Percentiles rank a stretch among this genome's conserved stretches.
phyloP scores from a whole-genome alignment of 2,329 filamentous ascomycete genomes.

The Alternaria alternata region DNA sequence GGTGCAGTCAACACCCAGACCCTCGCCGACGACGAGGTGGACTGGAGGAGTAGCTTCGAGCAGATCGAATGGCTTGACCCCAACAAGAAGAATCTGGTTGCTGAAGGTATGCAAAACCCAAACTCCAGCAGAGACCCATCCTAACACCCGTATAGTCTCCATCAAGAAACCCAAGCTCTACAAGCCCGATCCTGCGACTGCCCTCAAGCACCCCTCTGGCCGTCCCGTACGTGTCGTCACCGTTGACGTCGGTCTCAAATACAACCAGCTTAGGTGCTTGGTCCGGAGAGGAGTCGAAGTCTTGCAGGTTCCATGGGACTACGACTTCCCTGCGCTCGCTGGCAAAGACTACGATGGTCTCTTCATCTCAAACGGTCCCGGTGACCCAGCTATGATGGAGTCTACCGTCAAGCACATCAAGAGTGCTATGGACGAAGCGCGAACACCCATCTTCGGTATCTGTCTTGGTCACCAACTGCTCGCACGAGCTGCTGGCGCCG shows the following conservation, averaged over 20 bases:
- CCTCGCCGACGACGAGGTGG: constrained; percentile 41
- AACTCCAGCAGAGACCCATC: constrained; percentile 10
- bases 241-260: constrained; percentile 97
- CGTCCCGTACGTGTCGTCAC: constrained; percentile 87
- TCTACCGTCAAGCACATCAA: constrained; percentile 81
- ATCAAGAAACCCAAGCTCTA: constrained; percentile 87
- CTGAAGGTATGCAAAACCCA: constrained; percentile 72
- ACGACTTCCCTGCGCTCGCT: constrained; percentile 80
- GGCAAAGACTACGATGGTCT: constrained; percentile 92
- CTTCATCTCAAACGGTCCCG: constrained; percentile 97
- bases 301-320: constrained; percentile 93
- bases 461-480: constrained; percentile 95
- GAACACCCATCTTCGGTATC: constrained; percentile 92
- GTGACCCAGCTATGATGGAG: constrained; percentile 87
- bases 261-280: constrained; percentile 95
- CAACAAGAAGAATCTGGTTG: constrained; percentile 90
- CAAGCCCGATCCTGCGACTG: constrained; percentile 73
- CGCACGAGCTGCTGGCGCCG: constrained; percentile 84
- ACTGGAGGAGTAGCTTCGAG: constrained; percentile 72
- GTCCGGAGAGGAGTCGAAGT: constrained; percentile 92
- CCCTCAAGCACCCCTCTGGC: constrained; percentile 86
- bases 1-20: constrained; percentile 44
- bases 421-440: constrained; percentile 76
- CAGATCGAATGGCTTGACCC: constrained; percentile 88
- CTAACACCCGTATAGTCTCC: constrained; percentile 72